These are phyloP conservation scores for Fusarium setosum DNA, from an alignment of 2,329 filamentous ascomycete species.

Conservation along the genomic window DNA sequence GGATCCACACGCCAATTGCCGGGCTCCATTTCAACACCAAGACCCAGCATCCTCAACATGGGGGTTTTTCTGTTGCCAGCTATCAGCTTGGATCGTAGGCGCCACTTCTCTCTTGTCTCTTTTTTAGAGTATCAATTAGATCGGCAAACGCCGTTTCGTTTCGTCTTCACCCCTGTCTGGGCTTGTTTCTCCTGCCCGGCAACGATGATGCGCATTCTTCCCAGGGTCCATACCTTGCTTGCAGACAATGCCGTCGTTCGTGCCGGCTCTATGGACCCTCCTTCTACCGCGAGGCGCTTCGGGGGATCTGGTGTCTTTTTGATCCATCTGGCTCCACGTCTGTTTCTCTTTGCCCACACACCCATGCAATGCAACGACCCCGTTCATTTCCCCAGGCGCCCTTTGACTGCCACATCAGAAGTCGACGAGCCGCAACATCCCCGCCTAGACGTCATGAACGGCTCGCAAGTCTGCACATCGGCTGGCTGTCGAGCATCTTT, in stretches of 20 bases:
- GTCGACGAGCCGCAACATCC: not conserved
- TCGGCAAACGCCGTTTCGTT: constrained; percentile 4
- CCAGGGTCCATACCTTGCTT: not conserved
- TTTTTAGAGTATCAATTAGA: not conserved
- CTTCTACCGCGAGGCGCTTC: not conserved
- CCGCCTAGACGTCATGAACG: constrained; percentile 25
- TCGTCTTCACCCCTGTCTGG: constrained; percentile 3
- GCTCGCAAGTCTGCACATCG: constrained; percentile 32
- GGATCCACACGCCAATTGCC: constrained; percentile 21
- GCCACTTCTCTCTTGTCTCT: not conserved
- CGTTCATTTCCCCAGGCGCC: constrained; percentile 43
- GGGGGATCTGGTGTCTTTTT: constrained; percentile 27
- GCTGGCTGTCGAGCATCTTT: constrained; percentile 39
- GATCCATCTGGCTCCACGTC: not conserved
- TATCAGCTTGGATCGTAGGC: not conserved
- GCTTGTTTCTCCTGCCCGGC: constrained; percentile 9
- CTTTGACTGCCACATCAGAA: constrained; percentile 17
- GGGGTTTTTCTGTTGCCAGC: not conserved
- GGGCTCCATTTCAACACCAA: constrained; percentile 33
- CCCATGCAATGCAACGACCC: constrained; percentile 42
- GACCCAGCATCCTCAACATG: too few species aligned
- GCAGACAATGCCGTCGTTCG: constrained; percentile 29
- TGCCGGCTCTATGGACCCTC: not conserved
- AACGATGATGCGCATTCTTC: constrained; percentile 35
- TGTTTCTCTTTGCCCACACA: not conserved